Conservation (phyloP, 306 rosid species). For the Prunus mume region DNA sequence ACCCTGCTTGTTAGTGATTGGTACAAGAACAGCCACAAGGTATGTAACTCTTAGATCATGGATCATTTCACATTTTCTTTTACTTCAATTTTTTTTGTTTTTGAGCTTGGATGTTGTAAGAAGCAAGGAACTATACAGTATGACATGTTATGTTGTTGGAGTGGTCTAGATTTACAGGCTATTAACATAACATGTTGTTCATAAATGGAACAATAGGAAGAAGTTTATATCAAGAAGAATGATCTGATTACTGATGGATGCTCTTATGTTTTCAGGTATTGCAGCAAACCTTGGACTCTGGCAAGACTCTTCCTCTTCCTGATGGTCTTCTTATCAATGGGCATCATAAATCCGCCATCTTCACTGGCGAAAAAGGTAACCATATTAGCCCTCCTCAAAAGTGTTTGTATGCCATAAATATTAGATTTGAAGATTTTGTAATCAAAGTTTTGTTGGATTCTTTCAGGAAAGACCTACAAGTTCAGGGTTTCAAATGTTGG, state of each 20-base stretch:
- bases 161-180: background rate
- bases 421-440: background rate
- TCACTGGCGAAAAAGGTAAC: slow-evolving; percentile 57
- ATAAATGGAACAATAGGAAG: too few species aligned
- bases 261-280: slow-evolving; percentile 36
- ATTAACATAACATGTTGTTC: background rate
- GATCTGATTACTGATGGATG: background rate
- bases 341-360: background rate
- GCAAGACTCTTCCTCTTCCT: slow-evolving; percentile 57
- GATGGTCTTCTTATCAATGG: slow-evolving; percentile 82
- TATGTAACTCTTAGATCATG: background rate
- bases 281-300: slow-evolving; percentile 47
- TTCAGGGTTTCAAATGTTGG: slow-evolving; percentile 79
- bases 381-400: background rate
- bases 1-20: slow-evolving; percentile 75
- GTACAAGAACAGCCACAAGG: slow-evolving; percentile 63
- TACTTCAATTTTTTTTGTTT: background rate
- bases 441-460: background rate
- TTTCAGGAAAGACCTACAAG: slow-evolving; percentile 75
- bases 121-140: background rate
- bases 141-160: background rate
- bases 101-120: background rate
- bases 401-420: background rate
- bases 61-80: background rate
- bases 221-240: background rate